Evolutionary conservation across 768 basidiomycete genomes (phyloP).

Genomic region (Asterophora lycoperdoides): DNA sequence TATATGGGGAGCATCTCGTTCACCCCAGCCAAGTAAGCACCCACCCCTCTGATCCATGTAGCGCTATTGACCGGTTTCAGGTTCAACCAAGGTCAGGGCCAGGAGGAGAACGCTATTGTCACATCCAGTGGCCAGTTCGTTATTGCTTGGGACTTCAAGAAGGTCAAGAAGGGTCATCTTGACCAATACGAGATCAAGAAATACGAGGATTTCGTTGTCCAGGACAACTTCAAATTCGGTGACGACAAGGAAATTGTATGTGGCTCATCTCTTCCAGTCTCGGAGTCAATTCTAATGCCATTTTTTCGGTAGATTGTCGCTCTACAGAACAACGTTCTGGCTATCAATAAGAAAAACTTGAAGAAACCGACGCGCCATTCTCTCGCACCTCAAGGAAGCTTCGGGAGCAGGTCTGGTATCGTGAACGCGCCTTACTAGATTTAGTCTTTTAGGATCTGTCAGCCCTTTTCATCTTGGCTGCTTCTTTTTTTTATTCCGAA

Average conservation of each 20-base stretch:
- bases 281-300: constrained; percentile 5
- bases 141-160: constrained; percentile 95
- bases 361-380: constrained; percentile 78
- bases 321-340: constrained; percentile 87
- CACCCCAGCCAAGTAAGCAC: constrained; percentile 81
- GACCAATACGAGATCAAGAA: constrained; percentile 97
- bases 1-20: constrained; percentile 92
- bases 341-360: constrained; percentile 90
- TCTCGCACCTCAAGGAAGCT: constrained; percentile 42
- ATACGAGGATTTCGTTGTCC: constrained; percentile 91
- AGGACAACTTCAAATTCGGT: constrained; percentile 97
- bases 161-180: constrained; percentile 87
- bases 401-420: constrained; percentile 55
- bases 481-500: background rate
- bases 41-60: constrained; percentile 4
- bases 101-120: constrained; percentile 92
- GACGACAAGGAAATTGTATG: constrained; percentile 88
- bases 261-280: constrained; percentile 4
- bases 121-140: constrained; percentile 92
- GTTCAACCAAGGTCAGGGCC: constrained; percentile 87
- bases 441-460: constrained; percentile 1
- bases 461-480: constrained; percentile 5
- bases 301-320: constrained; percentile 76
- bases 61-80: constrained; percentile 34
- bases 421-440: constrained; percentile 66